Evolutionary conservation across 805 yeast species (phyloP).

Genomic region (Candida rishiriensis): DNA sequence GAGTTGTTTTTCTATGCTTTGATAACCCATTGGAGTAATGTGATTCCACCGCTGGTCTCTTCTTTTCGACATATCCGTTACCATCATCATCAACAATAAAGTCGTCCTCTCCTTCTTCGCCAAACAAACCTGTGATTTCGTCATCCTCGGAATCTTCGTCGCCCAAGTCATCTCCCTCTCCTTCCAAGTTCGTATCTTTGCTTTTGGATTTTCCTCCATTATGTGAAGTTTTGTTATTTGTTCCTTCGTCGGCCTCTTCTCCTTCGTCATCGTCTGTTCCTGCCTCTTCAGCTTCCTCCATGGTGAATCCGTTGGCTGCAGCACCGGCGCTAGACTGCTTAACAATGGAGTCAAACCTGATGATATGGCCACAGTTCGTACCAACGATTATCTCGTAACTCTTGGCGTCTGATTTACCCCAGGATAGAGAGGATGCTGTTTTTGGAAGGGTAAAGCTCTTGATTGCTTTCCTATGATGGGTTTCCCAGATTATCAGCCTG

Average conservation of each 20-base stretch:
- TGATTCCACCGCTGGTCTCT: slow-evolving; percentile 6
- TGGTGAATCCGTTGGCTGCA: slow-evolving; percentile 2
- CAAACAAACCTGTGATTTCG: slow-evolving; percentile 28
- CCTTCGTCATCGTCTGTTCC: slow-evolving; percentile 10
- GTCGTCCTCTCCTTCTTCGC: slow-evolving; percentile 43
- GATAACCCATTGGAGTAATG: slow-evolving; percentile 3
- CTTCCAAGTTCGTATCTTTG: slow-evolving; percentile 1
- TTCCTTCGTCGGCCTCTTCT: slow-evolving; percentile 6
- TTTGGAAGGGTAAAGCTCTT: slow-evolving; percentile 24
- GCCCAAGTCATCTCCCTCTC: slow-evolving; percentile 22
- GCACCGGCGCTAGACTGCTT: background rate
- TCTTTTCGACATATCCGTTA: slow-evolving; percentile 30
- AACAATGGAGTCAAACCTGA: slow-evolving; percentile 21
- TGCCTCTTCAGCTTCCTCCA: slow-evolving; percentile 14
- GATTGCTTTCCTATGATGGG: slow-evolving; percentile 31
- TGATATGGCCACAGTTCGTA: slow-evolving; percentile 37
- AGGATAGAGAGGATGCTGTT: slow-evolving; percentile 25
- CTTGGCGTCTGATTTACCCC: slow-evolving; percentile 26
- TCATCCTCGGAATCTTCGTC: slow-evolving; percentile 9
- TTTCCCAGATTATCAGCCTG: slow-evolving; percentile 53
- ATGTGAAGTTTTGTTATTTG: too few species aligned
- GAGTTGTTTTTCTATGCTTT: slow-evolving; percentile 7
- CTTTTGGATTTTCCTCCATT: too few species aligned
- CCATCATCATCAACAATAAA: slow-evolving; percentile 65
- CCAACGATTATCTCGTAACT: slow-evolving; percentile 35